These are phyloP conservation scores for Barnettozyma californica DNA, from an alignment of 805 yeast species.

Conservation along the genomic window DNA sequence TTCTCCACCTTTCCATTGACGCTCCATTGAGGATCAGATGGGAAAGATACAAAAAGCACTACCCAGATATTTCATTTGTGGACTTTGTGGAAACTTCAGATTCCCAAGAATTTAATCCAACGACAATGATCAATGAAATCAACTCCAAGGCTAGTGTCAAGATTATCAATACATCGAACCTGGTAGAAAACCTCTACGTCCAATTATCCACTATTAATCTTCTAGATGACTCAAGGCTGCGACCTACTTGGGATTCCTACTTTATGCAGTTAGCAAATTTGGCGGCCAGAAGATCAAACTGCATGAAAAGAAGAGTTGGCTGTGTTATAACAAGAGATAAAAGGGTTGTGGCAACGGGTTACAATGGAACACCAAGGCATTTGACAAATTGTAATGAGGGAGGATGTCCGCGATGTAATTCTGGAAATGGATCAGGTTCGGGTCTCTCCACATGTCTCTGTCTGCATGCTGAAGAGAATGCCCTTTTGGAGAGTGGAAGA, in stretches of 20 bases:
- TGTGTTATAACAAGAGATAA: slow-evolving; percentile 86
- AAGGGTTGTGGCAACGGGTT: slow-evolving; percentile 92
- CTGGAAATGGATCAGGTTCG: slow-evolving; percentile 56
- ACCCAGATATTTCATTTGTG: slow-evolving; percentile 21
- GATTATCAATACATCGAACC: slow-evolving; percentile 44
- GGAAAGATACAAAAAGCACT: slow-evolving; percentile 23
- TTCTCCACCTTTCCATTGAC: slow-evolving; percentile 72
- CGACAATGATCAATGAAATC: slow-evolving; percentile 33
- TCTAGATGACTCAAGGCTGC: slow-evolving; percentile 49
- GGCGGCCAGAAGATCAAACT: slow-evolving; percentile 88
- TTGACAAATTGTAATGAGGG: slow-evolving; percentile 89
- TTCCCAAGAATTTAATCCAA: slow-evolving; percentile 23
- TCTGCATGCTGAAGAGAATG: slow-evolving; percentile 96
- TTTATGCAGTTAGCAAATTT: slow-evolving; percentile 91
- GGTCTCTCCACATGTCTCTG: slow-evolving; percentile 82
- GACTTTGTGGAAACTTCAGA: slow-evolving; percentile 39
- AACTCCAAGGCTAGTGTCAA: slow-evolving; percentile 48
- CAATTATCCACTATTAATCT: slow-evolving; percentile 39
- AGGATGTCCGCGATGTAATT: slow-evolving; percentile 88
- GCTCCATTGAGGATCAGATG: slow-evolving; percentile 56
- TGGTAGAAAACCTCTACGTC: slow-evolving; percentile 32
- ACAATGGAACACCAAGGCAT: slow-evolving; percentile 95
- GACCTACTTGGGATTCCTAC: slow-evolving; percentile 96
- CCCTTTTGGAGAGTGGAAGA: slow-evolving; percentile 88
- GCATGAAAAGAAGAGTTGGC: slow-evolving; percentile 97